phyloP scores from a whole-genome alignment of 306 rosid genomes.

The Quercus dentata region DNA sequence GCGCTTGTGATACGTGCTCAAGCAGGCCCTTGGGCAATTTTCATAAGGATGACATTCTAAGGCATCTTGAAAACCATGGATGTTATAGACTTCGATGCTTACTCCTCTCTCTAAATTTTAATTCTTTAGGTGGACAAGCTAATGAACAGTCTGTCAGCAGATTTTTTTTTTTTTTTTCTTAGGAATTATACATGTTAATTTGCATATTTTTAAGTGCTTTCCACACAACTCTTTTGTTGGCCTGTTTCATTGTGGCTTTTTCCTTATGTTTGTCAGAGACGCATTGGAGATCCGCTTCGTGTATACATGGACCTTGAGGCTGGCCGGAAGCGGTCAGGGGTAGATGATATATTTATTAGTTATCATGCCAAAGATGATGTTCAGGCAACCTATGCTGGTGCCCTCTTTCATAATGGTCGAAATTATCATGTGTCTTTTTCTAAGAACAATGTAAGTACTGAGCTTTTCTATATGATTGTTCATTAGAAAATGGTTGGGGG shows the following conservation, averaged over 20 bases:
- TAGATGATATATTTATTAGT: conserved; percentile 75
- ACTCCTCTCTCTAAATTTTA: too few species aligned
- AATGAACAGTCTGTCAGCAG: too few species aligned
- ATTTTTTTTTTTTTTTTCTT: too few species aligned
- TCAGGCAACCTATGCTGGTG: conserved; percentile 91
- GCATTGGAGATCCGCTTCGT: conserved; percentile 67
- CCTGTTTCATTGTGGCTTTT: conserved; percentile 10
- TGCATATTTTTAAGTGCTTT: too few species aligned
- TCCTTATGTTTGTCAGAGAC: conserved; percentile 49
- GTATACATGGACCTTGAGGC: conserved; percentile 95
- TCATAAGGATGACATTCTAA: too few species aligned
- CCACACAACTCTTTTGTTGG: not conserved
- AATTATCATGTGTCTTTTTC: conserved; percentile 61
- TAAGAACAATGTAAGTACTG: conserved; percentile 57
- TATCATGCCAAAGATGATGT: conserved; percentile 89
- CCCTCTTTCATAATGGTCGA: conserved; percentile 79
- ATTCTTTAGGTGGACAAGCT: too few species aligned
- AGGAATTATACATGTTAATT: too few species aligned
- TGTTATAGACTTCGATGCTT: too few species aligned
- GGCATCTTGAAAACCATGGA: too few species aligned
- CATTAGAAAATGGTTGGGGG: not conserved
- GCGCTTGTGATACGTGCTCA: too few species aligned
- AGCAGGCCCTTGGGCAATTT: too few species aligned
- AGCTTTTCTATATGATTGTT: not conserved
- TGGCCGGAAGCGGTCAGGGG: conserved; percentile 69